Base-by-base conservation (phyloP, 352 stramenopile species). In the Globisporangium barbulae region DNA sequence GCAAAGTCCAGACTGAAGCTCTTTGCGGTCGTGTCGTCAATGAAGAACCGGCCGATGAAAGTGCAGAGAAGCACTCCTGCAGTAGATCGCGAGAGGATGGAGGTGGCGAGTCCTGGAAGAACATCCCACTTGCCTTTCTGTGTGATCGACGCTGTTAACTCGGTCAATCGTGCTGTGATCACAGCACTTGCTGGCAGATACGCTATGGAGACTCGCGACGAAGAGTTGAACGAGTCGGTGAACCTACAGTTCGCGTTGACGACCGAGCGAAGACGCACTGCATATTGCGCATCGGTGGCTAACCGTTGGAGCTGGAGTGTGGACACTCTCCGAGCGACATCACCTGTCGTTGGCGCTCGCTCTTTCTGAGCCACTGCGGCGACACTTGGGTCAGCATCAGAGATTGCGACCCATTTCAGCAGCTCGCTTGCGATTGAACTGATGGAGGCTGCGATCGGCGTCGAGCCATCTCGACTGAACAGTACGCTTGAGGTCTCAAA, bases 401-500 rank as follows among this genome's bases (percentile, higher is more conserved):
- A 59, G 50, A 83, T 64, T 10, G 69, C 65, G 3, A 48, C 52
- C 79, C 79, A 85, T 56, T 73, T 74, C 19, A 68, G 78, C 35
- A 85, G 25, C 19, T 75, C 73, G 21, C 48, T 60, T 33, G 75
- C 45, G 28, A 85, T 64, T 4, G 59, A 50, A 39, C 33, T 45
- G 5, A 75, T 64, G 0, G 77, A 77, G 21, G 68, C 59, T 13
- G 71, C 53, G 9, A 48, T 49, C 21, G 72, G 64, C 13, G 53
- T 55, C 10, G 79, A 74, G 35, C 71, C 65, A 2, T 69, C 72
- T 0, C 79, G 73, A 33, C 73, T 73, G 63, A 85, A 89, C 21
- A 78, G 81, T 13, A 89, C 73, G 15, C 73, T 79, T 25, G 77
- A 74, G 0, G 68, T 35, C 59, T 89, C 79, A 49, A 87, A 85